phyloP scores from a whole-genome alignment of 2,329 filamentous ascomycete genomes.

The Aureobasidium sp. region DNA sequence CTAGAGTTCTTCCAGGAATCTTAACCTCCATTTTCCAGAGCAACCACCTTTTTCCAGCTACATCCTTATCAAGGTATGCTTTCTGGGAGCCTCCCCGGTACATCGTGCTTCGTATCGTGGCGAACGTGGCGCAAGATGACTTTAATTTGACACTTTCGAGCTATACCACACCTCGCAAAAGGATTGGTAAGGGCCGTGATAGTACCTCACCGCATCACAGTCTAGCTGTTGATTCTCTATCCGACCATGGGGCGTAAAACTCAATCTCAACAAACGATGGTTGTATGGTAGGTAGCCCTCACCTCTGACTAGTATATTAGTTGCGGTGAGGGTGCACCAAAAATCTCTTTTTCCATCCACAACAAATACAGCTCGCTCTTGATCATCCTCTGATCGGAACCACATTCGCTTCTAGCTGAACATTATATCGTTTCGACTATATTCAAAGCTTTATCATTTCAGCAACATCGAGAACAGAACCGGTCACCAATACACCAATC shows the following conservation, averaged over 20 bases:
- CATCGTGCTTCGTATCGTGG: background rate
- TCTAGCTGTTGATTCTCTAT: background rate
- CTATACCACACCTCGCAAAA: constrained; percentile 4
- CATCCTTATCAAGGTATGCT: background rate
- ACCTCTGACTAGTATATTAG: constrained; percentile 1
- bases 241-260: background rate
- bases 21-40: background rate
- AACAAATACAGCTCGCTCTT: background rate
- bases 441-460: background rate
- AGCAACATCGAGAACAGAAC: background rate
- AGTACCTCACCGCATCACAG: background rate
- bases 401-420: background rate
- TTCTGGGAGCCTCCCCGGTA: background rate
- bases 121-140: background rate
- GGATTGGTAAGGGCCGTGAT: background rate
- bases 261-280: background rate
- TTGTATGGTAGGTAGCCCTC: background rate
- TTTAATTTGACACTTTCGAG: background rate
- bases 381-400: background rate
- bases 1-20: background rate
- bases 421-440: background rate
- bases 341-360: background rate
- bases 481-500: background rate
- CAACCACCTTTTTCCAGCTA: background rate
- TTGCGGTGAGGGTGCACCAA: background rate